Evolutionary conservation across 352 stramenopile species (phyloP).

Genomic region (Peronospora belbahrii): DNA sequence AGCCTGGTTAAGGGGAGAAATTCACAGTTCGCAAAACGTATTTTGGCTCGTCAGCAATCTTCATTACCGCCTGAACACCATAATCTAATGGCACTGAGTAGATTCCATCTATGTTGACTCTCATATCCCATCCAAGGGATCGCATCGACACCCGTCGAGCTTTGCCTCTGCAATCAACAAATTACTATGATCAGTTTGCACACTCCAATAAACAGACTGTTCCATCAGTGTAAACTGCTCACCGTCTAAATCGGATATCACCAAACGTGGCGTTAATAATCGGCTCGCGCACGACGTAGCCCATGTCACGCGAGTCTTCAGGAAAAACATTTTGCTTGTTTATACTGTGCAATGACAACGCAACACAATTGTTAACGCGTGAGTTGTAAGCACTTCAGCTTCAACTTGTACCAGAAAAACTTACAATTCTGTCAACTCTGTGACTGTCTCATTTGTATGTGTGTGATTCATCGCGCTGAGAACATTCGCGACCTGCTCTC

Average conservation of each 20-base stretch:
- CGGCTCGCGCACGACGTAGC: constrained; percentile 78
- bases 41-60: constrained; percentile 81
- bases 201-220: background rate
- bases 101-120: constrained; percentile 82
- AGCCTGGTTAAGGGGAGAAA: constrained; percentile 34
- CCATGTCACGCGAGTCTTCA: constrained; percentile 80
- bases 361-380: constrained; percentile 2
- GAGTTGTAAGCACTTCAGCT: background rate
- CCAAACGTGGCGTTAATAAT: constrained; percentile 88
- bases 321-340: constrained; percentile 83
- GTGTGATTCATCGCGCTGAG: constrained; percentile 80
- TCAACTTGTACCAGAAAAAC: constrained; percentile 7
- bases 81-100: constrained; percentile 86
- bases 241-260: constrained; percentile 85
- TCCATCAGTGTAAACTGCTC: background rate
- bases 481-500: constrained; percentile 80
- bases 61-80: constrained; percentile 86
- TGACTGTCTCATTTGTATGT: constrained; percentile 84
- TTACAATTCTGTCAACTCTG: constrained; percentile 80
- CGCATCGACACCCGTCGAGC: constrained; percentile 81
- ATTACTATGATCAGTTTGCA: background rate
- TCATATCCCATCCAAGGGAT: constrained; percentile 87
- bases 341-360: constrained; percentile 36
- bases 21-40: constrained; percentile 81
- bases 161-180: constrained; percentile 46